phyloP scores from a whole-genome alignment of 495 filamentous ascomycete genomes.

The Trypethelium eluteriae region DNA sequence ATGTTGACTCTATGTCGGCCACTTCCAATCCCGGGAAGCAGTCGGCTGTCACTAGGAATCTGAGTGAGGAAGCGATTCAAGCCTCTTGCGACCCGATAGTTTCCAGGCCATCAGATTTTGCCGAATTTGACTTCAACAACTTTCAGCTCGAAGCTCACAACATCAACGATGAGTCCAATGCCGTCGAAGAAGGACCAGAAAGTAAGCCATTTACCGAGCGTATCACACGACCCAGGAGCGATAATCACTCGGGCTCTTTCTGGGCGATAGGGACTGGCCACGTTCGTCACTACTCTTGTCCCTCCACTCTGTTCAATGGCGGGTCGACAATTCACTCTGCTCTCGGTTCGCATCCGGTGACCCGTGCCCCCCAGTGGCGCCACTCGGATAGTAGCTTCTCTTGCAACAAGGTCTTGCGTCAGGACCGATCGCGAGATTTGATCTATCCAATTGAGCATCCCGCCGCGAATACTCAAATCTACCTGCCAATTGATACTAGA shows the following conservation, averaged over 20 bases:
- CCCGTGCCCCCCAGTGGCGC: not conserved
- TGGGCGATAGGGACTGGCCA: not conserved
- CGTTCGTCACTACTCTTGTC: not conserved
- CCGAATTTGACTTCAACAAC: constrained; percentile 4
- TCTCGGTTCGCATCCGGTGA: not conserved
- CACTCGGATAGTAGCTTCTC: not conserved
- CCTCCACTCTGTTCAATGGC: not conserved
- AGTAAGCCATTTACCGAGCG: not conserved
- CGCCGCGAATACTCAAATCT: not conserved
- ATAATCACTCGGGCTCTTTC: not conserved
- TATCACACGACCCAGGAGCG: not conserved
- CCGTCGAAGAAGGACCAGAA: not conserved
- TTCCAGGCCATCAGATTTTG: not conserved
- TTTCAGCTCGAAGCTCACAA: constrained; percentile 3
- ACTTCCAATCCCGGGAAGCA: not conserved
- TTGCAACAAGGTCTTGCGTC: not conserved
- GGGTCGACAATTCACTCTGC: not conserved
- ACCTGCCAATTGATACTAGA: not conserved
- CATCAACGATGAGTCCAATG: not conserved
- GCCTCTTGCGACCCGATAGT: not conserved
- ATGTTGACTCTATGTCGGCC: not conserved
- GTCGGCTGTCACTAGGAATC: not conserved
- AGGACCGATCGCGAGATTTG: not conserved
- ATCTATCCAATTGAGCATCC: not conserved
- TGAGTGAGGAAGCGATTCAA: not conserved